phyloP scores from a whole-genome alignment of 2,329 filamentous ascomycete species.

The Neoascochyta sp. region DNA sequence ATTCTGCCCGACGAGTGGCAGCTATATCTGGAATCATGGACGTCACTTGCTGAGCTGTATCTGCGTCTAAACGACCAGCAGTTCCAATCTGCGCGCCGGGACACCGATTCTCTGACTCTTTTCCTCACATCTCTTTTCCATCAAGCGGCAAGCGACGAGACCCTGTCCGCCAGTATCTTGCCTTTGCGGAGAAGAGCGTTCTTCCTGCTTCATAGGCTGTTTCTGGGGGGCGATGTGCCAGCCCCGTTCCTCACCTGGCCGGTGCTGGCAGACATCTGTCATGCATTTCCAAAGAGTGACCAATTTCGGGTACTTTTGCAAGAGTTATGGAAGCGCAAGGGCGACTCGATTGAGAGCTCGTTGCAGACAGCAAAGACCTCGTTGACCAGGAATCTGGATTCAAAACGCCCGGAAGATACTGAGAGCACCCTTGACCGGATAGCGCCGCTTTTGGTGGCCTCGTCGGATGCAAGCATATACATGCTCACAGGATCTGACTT shows the following conservation, averaged over 20 bases:
- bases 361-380: conserved; percentile 59
- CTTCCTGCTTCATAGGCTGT: conserved; percentile 58
- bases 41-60: conserved; percentile 62
- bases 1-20: conserved; percentile 72
- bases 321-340: conserved; percentile 52
- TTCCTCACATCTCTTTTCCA: conserved; percentile 68
- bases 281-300: conserved; percentile 62
- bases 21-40: conserved; percentile 72
- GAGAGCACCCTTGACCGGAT: conserved; percentile 56
- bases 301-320: conserved; percentile 50
- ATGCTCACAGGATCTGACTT: conserved; percentile 86
- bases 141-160: conserved; percentile 44
- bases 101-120: conserved; percentile 55
- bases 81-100: conserved; percentile 51
- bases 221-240: conserved; percentile 49
- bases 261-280: conserved; percentile 66
- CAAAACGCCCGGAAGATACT: conserved; percentile 54
- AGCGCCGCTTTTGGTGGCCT: conserved; percentile 62
- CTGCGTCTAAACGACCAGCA: conserved; percentile 56
- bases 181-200: conserved; percentile 62
- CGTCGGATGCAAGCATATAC: conserved; percentile 54
- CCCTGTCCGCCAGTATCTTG: conserved; percentile 38
- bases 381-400: conserved; percentile 61
- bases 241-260: conserved; percentile 57
- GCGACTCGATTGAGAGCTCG: conserved; percentile 51